These are phyloP conservation scores for Hypomontagnella monticulosa DNA, from an alignment of 495 filamentous ascomycete genomes.

Conservation along the genomic window DNA sequence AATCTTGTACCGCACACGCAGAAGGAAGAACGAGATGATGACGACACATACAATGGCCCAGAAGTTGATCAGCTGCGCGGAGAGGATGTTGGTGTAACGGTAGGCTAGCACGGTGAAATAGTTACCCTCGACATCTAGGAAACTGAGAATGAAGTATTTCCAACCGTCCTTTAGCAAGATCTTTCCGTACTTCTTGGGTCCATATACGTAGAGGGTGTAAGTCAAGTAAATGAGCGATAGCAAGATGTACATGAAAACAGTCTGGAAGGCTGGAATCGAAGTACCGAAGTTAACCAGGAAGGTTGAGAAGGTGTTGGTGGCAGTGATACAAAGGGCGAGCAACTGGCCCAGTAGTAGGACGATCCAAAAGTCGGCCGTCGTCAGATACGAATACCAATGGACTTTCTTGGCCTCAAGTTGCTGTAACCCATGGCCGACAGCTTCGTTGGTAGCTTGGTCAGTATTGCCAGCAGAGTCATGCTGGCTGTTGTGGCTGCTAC, in stretches of 20 bases:
- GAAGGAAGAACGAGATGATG: constrained; percentile 79
- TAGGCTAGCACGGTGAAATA: constrained; percentile 97
- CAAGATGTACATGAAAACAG: constrained; percentile 92
- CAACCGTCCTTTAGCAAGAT: constrained; percentile 78
- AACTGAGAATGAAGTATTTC: constrained; percentile 93
- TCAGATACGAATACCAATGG: constrained; percentile 80
- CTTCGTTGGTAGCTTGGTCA: constrained; percentile 33
- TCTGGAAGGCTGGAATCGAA: constrained; percentile 96
- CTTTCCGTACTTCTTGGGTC: constrained; percentile 71
- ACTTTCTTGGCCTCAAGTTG: constrained; percentile 61
- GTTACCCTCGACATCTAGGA: constrained; percentile 95
- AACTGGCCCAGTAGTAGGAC: constrained; percentile 85
- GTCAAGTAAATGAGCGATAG: constrained; percentile 83
- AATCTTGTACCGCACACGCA: constrained; percentile 86
- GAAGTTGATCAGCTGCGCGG: constrained; percentile 96
- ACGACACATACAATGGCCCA: constrained; percentile 98
- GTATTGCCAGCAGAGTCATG: background rate
- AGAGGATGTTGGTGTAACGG: constrained; percentile 88
- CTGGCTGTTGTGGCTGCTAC: constrained; percentile 13
- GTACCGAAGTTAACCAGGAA: constrained; percentile 75
- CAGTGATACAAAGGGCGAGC: constrained; percentile 86
- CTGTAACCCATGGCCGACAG: constrained; percentile 51
- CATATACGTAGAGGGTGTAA: constrained; percentile 84
- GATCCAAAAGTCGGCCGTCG: constrained; percentile 86
- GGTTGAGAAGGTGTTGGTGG: constrained; percentile 85